Evolutionary conservation across 2,329 filamentous ascomycete genomes (phyloP).

Genomic region (Fusarium sarcochroum): DNA sequence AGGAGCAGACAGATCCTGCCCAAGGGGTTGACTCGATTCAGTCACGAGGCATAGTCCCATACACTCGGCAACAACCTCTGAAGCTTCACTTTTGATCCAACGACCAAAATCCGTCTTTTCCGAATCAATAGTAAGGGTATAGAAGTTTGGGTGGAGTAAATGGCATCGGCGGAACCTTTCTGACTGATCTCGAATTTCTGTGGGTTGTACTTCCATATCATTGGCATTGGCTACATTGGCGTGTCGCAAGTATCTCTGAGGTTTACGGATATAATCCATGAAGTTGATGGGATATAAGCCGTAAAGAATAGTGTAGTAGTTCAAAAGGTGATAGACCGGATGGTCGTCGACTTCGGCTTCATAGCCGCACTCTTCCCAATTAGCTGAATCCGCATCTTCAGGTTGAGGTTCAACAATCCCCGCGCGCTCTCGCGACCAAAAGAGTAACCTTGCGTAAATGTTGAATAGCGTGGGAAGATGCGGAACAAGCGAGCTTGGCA

Average conservation of each 20-base stretch:
- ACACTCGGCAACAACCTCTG: constrained; percentile 85
- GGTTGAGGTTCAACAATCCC: constrained; percentile 55
- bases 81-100: constrained; percentile 84
- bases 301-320: constrained; percentile 87
- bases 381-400: constrained; percentile 56
- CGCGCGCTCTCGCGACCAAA: constrained; percentile 76
- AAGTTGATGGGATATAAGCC: constrained; percentile 89
- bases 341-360: constrained; percentile 73
- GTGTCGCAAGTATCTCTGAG: constrained; percentile 81
- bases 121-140: constrained; percentile 82
- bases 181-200: constrained; percentile 81
- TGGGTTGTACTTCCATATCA: constrained; percentile 83
- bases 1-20: constrained; percentile 42
- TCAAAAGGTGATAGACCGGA: constrained; percentile 75
- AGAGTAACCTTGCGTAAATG: constrained; percentile 83
- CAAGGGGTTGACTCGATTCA: constrained; percentile 46
- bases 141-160: constrained; percentile 87
- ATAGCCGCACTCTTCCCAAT: constrained; percentile 76
- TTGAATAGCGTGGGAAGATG: constrained; percentile 83
- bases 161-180: constrained; percentile 81
- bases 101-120: constrained; percentile 82
- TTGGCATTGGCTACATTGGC: constrained; percentile 78
- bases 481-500: constrained; percentile 78
- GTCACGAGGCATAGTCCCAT: constrained; percentile 72
- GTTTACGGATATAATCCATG: constrained; percentile 87